Conservation (phyloP, 768 basidiomycete genomes). For the Pleurotus ostreatus region DNA sequence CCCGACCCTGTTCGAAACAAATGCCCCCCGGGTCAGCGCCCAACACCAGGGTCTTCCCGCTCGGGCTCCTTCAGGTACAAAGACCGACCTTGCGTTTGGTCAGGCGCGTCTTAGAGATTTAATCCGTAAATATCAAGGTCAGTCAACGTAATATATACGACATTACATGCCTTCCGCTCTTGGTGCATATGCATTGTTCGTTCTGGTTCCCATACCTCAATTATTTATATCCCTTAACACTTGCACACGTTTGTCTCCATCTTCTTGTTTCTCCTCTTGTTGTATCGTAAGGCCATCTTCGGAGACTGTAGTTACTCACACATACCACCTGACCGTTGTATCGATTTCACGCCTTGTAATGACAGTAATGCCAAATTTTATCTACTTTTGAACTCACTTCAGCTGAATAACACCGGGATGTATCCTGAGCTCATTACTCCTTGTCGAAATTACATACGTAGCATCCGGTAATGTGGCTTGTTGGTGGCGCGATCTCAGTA, state of each 20-base stretch:
- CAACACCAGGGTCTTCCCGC: conserved; percentile 13
- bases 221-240: neutral
- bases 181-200: neutral
- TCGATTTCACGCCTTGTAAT: too few species aligned
- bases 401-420: too few species aligned
- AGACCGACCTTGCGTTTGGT: conserved; percentile 64
- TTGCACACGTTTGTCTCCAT: neutral
- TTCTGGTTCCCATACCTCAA: neutral
- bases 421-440: too few species aligned
- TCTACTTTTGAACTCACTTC: too few species aligned
- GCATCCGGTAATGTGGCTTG: too few species aligned
- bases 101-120: conserved; percentile 73
- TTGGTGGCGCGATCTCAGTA: too few species aligned
- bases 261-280: neutral
- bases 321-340: neutral
- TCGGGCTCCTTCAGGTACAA: conserved; percentile 21
- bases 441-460: too few species aligned
- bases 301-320: neutral
- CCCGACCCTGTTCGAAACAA: conserved; percentile 28
- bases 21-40: neutral
- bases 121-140: conserved; percentile 77
- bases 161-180: neutral
- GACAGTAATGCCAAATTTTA: too few species aligned
- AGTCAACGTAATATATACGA: conserved; percentile 15
- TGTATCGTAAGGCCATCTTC: neutral